Base-by-base conservation (phyloP, 1,139 yeast species). In the Blastobotrys elegans region DNA sequence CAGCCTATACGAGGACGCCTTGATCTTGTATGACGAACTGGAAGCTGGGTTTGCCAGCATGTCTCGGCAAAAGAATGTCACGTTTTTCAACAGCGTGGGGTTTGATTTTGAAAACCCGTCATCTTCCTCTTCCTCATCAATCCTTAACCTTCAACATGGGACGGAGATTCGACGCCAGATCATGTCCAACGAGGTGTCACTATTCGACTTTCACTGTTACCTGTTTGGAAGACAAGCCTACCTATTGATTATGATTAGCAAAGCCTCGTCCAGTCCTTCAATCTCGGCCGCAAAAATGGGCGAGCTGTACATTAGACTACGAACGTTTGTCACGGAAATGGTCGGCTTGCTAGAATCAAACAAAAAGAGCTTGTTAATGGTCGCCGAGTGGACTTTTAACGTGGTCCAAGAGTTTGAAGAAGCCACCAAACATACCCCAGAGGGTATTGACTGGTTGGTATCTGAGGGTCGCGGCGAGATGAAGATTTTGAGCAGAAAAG, bases 1-100 rank as follows among this genome's bases (percentile, higher is more conserved):
- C 69, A 70, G 71, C 40, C 65, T 84, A 4, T 68, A 72, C 45
- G 83, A 79, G 46, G 92, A 84, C 47, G 72, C 89, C 0, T 63
- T 81, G 37, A 62, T 61, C 2, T 69, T 74, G 8, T 77, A 76
- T 52, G 72, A 72, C 43, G 75, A 74, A 40, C 62, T 61, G 40
- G 65, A 62, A 50, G 48, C 57, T 40, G 52, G 69, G 16, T 65
- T 65, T 38, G 50, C 57, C 26, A 24, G 41, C 4, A 43, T 57
- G 43, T 52, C 57, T 3, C 50, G 53, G 11, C 56, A 58, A 18
- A 56, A 58, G 20, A 46, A 56, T 2, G 55, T 57, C 5, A 47
- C 65, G 5, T 63, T 64, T 43, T 54, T 65, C 34, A 53, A 59
- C 1, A 42, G 56, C 8, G 56, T 62, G 8, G 67, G 68, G 8